phyloP scores from a whole-genome alignment of 495 filamentous ascomycete genomes.

The Talaromyces thailandensis region DNA sequence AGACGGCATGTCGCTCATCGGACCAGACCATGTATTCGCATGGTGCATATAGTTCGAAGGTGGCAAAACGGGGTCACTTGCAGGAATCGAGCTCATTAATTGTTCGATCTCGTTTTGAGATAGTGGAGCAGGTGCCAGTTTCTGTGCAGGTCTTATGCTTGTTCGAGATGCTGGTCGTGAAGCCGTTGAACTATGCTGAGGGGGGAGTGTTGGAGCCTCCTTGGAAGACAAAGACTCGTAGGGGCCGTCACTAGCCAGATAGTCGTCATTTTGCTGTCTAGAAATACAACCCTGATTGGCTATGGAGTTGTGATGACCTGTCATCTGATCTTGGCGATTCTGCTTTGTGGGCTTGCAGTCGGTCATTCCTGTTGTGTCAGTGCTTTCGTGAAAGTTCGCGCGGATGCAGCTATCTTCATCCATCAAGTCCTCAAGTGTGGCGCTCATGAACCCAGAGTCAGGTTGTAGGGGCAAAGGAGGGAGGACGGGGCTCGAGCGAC shows the following conservation, averaged over 20 bases:
- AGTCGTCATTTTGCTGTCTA: slow-evolving; percentile 15
- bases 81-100: slow-evolving; percentile 34
- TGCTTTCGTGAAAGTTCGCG: slow-evolving; percentile 21
- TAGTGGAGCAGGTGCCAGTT: slow-evolving; percentile 30
- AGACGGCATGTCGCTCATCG: slow-evolving; percentile 29
- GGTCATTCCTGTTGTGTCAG: slow-evolving; percentile 20
- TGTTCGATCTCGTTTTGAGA: slow-evolving; percentile 28
- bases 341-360: slow-evolving; percentile 19
- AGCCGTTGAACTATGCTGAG: slow-evolving; percentile 10
- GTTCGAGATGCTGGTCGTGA: slow-evolving; percentile 32
- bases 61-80: slow-evolving; percentile 48
- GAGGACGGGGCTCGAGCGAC: slow-evolving; percentile 64
- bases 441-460: slow-evolving; percentile 80
- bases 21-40: slow-evolving; percentile 38
- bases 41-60: slow-evolving; percentile 27
- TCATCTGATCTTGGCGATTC: slow-evolving; percentile 15
- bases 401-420: slow-evolving; percentile 38
- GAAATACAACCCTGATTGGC: slow-evolving; percentile 13
- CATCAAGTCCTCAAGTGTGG: slow-evolving; percentile 51
- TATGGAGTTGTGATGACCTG: slow-evolving; percentile 22
- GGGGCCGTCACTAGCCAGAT: slow-evolving; percentile 12
- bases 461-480: slow-evolving; percentile 51
- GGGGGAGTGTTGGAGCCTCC: slow-evolving; percentile 10
- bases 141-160: slow-evolving; percentile 26
- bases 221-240: slow-evolving; percentile 14